These are phyloP conservation scores for Sporothrix brasiliensis DNA, from an alignment of 2,329 filamentous ascomycete genomes.

Conservation along the genomic window DNA sequence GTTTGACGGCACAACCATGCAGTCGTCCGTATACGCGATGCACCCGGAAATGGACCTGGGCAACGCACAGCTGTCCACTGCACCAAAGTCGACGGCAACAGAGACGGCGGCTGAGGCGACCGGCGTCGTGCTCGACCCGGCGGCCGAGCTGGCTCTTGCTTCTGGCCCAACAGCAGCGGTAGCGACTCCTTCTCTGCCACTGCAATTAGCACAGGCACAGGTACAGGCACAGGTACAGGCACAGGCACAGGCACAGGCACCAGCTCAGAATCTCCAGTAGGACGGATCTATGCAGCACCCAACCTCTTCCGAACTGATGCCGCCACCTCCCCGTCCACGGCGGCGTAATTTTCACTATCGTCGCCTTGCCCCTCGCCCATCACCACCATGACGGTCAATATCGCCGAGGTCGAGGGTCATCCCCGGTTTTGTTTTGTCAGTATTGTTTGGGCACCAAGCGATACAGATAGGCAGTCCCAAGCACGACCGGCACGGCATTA, in stretches of 20 bases:
- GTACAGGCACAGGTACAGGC: no score
- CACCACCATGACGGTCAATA: no score
- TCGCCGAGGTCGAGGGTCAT: no score
- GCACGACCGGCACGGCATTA: no score
- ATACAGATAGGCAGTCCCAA: no score
- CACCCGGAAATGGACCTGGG: slow-evolving; percentile 58
- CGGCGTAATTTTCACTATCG: no score
- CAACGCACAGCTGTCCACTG: slow-evolving; percentile 16
- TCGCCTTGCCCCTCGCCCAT: no score
- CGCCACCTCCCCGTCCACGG: neutral
- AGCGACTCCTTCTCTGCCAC: neutral
- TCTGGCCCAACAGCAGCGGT: neutral
- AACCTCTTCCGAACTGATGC: neutral
- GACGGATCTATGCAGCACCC: neutral
- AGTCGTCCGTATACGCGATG: slow-evolving; percentile 78
- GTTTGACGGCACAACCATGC: slow-evolving; percentile 82
- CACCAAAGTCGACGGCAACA: slow-evolving; percentile 11
- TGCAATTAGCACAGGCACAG: neutral
- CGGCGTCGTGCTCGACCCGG: neutral
- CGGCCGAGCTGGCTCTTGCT: slow-evolving; percentile 8
- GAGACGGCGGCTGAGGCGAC: slow-evolving; percentile 17
- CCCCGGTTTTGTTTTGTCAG: no score
- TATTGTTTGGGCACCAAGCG: no score
- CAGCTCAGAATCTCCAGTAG: slow-evolving; percentile 3
- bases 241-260: neutral